Evolutionary conservation across 441 rosid species (phyloP), one percentile per base, ranked within the genome.

Genomic region (Breynia disticha): DNA sequence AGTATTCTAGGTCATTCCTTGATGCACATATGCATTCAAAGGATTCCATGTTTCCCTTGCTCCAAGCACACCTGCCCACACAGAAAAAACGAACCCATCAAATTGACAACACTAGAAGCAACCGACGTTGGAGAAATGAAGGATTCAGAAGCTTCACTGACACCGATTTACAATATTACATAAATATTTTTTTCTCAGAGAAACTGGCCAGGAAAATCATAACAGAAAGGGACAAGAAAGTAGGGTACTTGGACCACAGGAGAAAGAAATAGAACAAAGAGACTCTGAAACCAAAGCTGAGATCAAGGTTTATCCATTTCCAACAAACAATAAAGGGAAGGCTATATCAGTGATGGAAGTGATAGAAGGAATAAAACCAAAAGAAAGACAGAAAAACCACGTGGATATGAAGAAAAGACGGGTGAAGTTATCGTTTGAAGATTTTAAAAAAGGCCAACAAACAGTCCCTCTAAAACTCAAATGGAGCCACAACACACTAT

Each of bases 21-120:
- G 77, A 67, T 64, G 74, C 43, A 79, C 84, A 80, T 66, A 69
- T 71, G 74, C 21, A 74, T 78, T 75, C 70, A 73, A 66, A 69
- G 60, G 77, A 78, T 72, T 76, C 70, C 80, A 61, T 69, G 82
- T 76, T 78, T 77, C 75, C 67, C 76, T 81, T 67, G 79, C 82
- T 51, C 76, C 80, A 58, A 70, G 50, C 17, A 62, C 61, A 79
- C 90, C 94, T 84, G 93, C 61, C 65, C 61, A 77, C 70, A 76
- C 54, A 72, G 69, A 79, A 79, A 73, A 68, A 73, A 68, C 71
- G 65, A 70, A 76, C 68, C 78, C 60, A 83, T 79, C 87, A 81
- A 87, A 73, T 67, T 57, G 83, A 79, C 74, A 77, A 77, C 59
- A 65, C 35, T 57, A 21, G 62, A 44, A 52, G 50, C 43, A 39